phyloP scores from a whole-genome alignment of 805 yeast species.

The Metschnikowia colocasiae region DNA sequence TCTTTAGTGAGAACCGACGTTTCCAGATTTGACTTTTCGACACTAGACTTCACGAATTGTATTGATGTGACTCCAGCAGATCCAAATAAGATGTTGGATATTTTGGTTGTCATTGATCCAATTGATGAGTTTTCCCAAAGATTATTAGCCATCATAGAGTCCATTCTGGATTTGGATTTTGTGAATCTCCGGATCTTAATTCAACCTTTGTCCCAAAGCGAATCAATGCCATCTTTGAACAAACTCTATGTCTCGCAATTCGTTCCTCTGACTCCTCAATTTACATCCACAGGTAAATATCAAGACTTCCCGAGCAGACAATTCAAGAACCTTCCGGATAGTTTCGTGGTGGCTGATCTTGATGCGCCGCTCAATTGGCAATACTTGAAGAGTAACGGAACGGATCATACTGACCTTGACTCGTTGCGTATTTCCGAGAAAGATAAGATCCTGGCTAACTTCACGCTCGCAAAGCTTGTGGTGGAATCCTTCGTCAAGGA shows the following conservation, averaged over 20 bases:
- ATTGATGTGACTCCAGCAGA: slow-evolving; percentile 22
- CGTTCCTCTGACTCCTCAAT: slow-evolving; percentile 29
- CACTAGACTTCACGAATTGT: slow-evolving; percentile 27
- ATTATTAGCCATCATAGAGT: slow-evolving; percentile 42
- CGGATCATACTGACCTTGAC: slow-evolving; percentile 50
- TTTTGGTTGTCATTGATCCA: slow-evolving; percentile 69
- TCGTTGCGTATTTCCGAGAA: slow-evolving; percentile 44
- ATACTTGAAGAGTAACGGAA: slow-evolving; percentile 47
- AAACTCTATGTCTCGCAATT: slow-evolving; percentile 55
- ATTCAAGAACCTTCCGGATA: slow-evolving; percentile 31
- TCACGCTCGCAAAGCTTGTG: slow-evolving; percentile 50
- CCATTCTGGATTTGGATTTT: slow-evolving; percentile 44
- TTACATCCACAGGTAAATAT: slow-evolving; percentile 25
- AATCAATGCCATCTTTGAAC: slow-evolving; percentile 44
- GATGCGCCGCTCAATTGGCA: slow-evolving; percentile 69
- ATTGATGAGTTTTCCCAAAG: slow-evolving; percentile 65
- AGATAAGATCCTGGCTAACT: slow-evolving; percentile 32
- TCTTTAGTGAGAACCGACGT: slow-evolving; percentile 38
- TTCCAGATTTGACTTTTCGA: slow-evolving; percentile 45
- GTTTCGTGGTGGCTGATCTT: slow-evolving; percentile 32
- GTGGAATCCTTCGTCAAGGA: slow-evolving; percentile 71
- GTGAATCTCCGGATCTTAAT: slow-evolving; percentile 53
- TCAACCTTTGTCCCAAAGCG: slow-evolving; percentile 48
- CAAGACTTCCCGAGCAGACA: not conserved
- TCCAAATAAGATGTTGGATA: slow-evolving; percentile 42